Evolutionary conservation across 345 rosid genomes (phyloP), one percentile per base, ranked within the genome.

Genomic region (Bretschneidera sinensis): DNA sequence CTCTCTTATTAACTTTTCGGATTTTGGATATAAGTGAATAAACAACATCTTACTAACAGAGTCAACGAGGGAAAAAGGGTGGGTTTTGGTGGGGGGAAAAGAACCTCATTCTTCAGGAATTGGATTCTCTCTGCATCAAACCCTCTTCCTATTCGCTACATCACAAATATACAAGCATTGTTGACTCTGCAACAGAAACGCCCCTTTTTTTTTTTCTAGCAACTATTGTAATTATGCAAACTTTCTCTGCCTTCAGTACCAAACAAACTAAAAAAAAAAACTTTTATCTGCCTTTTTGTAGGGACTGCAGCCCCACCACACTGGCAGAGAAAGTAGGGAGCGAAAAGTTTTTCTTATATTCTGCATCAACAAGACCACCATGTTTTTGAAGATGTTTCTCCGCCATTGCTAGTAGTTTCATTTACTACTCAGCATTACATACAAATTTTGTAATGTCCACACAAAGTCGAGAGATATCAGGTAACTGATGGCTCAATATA

Each of bases 21-120:
- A 60, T 39, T 68, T 48, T 65, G 74, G 86, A 82, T 82, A 80
- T 65, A 66, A 59, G 69, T 75, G 81, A 80, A 82, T 78, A 76
- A 71, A 71, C 54, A 61, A 23, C 20, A 56, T 52, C 20, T 57
- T 52, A 66, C 47, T 54, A 52, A 52, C 54, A 63, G 74, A 75
- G 88, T 87, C 90, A 82, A 77, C 77, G 65, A 62, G n/a, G 51
- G 64, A 34, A 61, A 64, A 51, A 48, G 45, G 34, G 24, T 5
- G 34, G 24, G 45, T 71, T 34, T 60, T 51, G 61, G 63, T 79
- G 78, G 84, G 71, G 85, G 78, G 63, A 60, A 68, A 60, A 73
- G 91, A 79, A 87, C 76, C 87, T 67, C 35, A 81, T 87, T 87
- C 95, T 65, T 50, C 35, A 23, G 65, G 91, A n/a, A 85, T 73